Conservation (phyloP, 768 basidiomycete species). For the Boletus sp. region DNA sequence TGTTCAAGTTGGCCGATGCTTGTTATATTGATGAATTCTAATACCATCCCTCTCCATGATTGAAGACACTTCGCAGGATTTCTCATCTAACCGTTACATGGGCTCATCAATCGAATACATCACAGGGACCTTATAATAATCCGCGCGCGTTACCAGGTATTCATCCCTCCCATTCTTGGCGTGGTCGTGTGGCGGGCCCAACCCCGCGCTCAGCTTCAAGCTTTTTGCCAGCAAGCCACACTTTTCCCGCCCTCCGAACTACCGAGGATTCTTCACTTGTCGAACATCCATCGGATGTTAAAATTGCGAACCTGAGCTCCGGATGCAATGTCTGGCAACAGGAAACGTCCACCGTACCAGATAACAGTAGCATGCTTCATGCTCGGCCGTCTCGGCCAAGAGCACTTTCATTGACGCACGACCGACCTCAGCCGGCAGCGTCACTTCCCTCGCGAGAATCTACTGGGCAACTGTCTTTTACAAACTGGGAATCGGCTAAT, state of each 20-base stretch:
- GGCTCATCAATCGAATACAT: conserved; percentile 59
- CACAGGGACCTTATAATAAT: conserved; percentile 12
- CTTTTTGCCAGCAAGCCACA: conserved; percentile 19
- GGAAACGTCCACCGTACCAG: not conserved
- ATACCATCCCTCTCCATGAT: not conserved
- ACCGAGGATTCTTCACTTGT: not conserved
- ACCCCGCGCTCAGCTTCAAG: conserved; percentile 10
- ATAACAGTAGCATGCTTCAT: conserved; percentile 1
- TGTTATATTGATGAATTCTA: not conserved
- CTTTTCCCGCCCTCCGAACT: conserved; percentile 12
- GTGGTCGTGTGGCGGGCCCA: conserved; percentile 7
- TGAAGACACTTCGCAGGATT: conserved; percentile 64
- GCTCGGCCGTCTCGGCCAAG: conserved; percentile 25
- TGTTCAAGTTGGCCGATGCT: conserved; percentile 10
- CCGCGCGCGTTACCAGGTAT: conserved; percentile 8
- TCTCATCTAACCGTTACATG: conserved; percentile 76
- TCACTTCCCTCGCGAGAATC: conserved; percentile 27
- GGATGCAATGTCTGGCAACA: conserved; percentile 17
- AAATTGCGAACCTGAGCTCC: not conserved
- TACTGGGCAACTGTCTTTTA: conserved; percentile 28
- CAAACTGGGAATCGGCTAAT: conserved; percentile 26
- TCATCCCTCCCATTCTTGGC: conserved; percentile 19
- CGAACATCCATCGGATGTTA: not conserved
- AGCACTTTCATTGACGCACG: conserved; percentile 31
- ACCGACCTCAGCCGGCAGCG: conserved; percentile 15